Evolutionary conservation across 2,329 filamentous ascomycete species (phyloP).

Genomic region (Fusarium nematophilum): DNA sequence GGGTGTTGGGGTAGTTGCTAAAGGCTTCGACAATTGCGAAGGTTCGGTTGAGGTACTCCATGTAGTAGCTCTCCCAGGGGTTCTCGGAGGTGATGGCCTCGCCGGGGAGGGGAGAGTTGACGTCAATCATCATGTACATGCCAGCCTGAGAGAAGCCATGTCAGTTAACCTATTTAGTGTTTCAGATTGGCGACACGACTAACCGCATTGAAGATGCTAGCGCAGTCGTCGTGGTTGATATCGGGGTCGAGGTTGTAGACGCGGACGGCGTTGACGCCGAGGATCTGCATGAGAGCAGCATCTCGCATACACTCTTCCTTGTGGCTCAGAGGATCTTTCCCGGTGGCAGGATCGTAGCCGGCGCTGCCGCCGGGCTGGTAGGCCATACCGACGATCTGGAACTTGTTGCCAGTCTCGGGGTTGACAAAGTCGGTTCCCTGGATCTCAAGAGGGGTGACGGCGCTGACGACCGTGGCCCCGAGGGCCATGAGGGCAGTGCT

Average conservation of each 20-base stretch:
- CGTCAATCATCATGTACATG: conserved; percentile 76
- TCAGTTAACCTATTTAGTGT: conserved; percentile 1
- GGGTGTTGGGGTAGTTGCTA: conserved; percentile 73
- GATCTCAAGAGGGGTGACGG: conserved; percentile 68
- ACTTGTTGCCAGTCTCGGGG: conserved; percentile 66
- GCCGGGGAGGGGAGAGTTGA: conserved; percentile 72
- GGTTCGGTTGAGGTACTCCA: conserved; percentile 71
- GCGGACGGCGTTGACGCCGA: conserved; percentile 75
- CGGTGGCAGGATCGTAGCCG: conserved; percentile 66
- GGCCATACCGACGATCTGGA: conserved; percentile 75
- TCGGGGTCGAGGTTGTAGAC: conserved; percentile 76
- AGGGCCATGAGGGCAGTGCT: conserved; percentile 63
- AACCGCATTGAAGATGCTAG: conserved; percentile 73
- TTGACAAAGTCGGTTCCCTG: conserved; percentile 71
- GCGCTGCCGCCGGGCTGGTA: conserved; percentile 76
- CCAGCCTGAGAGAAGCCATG: conserved; percentile 57
- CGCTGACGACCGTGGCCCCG: conserved; percentile 63
- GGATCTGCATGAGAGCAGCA: conserved; percentile 72
- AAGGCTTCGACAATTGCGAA: conserved; percentile 76
- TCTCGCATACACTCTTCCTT: conserved; percentile 69
- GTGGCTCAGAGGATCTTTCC: conserved; percentile 70
- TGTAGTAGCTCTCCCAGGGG: conserved; percentile 71
- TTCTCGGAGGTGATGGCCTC: conserved; percentile 66
- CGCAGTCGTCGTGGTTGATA: conserved; percentile 74
- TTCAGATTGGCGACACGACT: conserved; percentile 20